These are phyloP conservation scores for Somion occarium DNA, from an alignment of 1,284 basidiomycete genomes.

Conservation along the genomic window DNA sequence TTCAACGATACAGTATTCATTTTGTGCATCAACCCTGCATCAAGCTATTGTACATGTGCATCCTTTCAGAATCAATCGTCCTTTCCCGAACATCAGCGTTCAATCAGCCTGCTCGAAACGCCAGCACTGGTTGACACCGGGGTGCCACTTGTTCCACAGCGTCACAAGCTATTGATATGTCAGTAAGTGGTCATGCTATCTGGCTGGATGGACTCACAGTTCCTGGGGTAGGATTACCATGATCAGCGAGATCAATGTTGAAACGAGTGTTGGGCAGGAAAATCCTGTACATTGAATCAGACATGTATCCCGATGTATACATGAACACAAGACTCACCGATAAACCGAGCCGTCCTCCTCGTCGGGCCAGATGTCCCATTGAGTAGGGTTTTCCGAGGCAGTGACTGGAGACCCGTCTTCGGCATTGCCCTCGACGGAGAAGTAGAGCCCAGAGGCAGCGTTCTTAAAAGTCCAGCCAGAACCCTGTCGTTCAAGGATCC, in stretches of 20 bases:
- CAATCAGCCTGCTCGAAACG: conserved; percentile 20
- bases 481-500: conserved; percentile 35
- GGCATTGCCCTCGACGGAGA: conserved; percentile 26
- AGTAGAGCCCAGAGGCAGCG: conserved; percentile 31
- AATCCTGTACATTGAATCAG: conserved; percentile 9
- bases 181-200: too few species aligned
- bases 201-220: conserved; percentile 16
- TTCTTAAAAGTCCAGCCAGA: conserved; percentile 36
- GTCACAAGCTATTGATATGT: conserved; percentile 17
- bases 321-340: conserved; percentile 9
- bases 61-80: too few species aligned
- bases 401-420: conserved; percentile 33
- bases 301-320: neutral
- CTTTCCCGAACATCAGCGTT: too few species aligned
- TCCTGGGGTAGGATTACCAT: conserved; percentile 22
- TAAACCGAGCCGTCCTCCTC: conserved; percentile 10
- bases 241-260: conserved; percentile 21
- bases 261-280: conserved; percentile 18
- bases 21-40: too few species aligned
- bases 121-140: conserved; percentile 23
- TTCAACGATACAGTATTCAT: too few species aligned
- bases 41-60: too few species aligned
- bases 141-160: conserved; percentile 22
- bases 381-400: conserved; percentile 21
- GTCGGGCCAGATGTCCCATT: conserved; percentile 23